Evolutionary conservation across 805 yeast species (phyloP).

Genomic region (Candida germanica): DNA sequence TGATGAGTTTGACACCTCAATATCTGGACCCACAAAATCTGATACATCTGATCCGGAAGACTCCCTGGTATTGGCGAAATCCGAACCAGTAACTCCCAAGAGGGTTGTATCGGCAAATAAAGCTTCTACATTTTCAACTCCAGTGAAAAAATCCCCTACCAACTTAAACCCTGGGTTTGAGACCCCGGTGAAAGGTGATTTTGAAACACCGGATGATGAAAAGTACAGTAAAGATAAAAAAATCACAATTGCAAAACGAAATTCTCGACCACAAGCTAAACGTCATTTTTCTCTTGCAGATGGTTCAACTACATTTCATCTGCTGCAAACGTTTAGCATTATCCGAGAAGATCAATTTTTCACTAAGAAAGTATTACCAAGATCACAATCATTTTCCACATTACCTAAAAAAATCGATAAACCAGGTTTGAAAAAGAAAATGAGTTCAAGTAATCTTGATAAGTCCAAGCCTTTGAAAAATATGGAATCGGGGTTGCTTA

Average conservation of each 20-base stretch:
- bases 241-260: too few species aligned
- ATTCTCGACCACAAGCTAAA: too few species aligned
- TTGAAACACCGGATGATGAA: too few species aligned
- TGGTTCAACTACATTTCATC: slow-evolving; percentile 6
- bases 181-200: too few species aligned
- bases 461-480: slow-evolving; percentile 11
- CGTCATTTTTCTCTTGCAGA: slow-evolving; percentile 6
- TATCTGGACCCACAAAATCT: not conserved
- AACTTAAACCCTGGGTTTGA: not conserved
- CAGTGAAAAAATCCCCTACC: not conserved
- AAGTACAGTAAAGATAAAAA: too few species aligned
- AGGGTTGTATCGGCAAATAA: too few species aligned
- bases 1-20: not conserved
- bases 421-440: slow-evolving; percentile 3
- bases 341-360: slow-evolving; percentile 4
- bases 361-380: not conserved
- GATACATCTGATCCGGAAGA: not conserved
- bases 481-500: slow-evolving; percentile 29
- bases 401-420: slow-evolving; percentile 2
- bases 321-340: slow-evolving; percentile 1
- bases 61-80: not conserved
- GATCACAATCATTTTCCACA: slow-evolving; percentile 2
- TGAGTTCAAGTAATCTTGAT: not conserved
- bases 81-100: not conserved
- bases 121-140: not conserved